These are phyloP conservation scores for Gossypium davidsonii DNA, from an alignment of 441 rosid genomes.

Conservation along the genomic window DNA sequence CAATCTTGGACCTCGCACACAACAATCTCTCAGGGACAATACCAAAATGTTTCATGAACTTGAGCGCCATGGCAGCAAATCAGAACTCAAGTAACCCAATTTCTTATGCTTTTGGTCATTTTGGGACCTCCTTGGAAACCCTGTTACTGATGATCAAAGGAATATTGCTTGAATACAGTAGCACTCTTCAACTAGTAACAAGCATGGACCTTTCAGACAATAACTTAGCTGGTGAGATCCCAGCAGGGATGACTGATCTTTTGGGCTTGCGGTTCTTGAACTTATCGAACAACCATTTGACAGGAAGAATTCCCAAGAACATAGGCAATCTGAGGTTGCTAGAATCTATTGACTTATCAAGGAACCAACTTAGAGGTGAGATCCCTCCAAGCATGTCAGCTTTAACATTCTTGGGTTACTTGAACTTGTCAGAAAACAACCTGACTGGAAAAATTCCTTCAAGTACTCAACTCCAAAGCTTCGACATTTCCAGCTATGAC, in stretches of 20 bases:
- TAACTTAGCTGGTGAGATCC: not conserved
- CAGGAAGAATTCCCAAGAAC: not conserved
- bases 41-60: not conserved
- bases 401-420: conserved; percentile 1
- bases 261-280: not conserved
- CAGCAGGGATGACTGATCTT: not conserved
- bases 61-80: not conserved
- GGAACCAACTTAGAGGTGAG: not conserved
- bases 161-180: not conserved
- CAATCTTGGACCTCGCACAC: not conserved
- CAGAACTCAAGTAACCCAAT: not conserved
- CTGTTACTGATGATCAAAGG: not conserved
- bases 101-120: not conserved
- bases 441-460: not conserved
- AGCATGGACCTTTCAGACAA: conserved; percentile 1
- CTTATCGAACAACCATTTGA: not conserved
- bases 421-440: not conserved
- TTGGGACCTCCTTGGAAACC: not conserved
- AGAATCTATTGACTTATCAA: not conserved
- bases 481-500: not conserved
- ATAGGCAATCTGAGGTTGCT: not conserved
- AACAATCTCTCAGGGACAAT: not conserved
- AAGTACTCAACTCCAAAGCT: not conserved
- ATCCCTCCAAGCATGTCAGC: not conserved
- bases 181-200: not conserved